These are phyloP conservation scores for Rubroshorea leprosula DNA, from an alignment of 345 rosid species.

Conservation along the genomic window DNA sequence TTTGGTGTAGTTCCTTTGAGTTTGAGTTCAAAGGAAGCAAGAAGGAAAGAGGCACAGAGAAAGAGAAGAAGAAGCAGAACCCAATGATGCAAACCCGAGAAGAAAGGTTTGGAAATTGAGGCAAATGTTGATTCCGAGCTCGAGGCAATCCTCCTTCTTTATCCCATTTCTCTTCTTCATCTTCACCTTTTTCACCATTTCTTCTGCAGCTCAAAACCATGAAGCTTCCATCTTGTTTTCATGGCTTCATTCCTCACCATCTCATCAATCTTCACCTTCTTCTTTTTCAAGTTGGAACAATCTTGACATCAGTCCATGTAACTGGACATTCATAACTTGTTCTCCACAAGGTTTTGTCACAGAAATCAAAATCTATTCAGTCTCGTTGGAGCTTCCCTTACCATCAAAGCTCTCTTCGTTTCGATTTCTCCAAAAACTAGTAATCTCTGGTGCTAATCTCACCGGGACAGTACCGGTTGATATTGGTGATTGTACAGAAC, in stretches of 20 bases:
- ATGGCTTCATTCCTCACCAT: slow-evolving; percentile 57
- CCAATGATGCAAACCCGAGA: slow-evolving; percentile 65
- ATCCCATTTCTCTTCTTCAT: slow-evolving; percentile 23
- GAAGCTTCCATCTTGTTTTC: slow-evolving; percentile 57
- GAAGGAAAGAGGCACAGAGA: slow-evolving; percentile 26
- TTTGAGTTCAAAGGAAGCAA: slow-evolving; percentile 60
- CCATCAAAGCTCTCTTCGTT: slow-evolving; percentile 53
- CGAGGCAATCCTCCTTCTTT: slow-evolving; percentile 36
- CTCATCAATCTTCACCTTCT: slow-evolving; percentile 29
- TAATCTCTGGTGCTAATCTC: slow-evolving; percentile 64
- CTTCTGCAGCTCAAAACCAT: slow-evolving; percentile 33
- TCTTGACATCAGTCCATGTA: slow-evolving; percentile 59
- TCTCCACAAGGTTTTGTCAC: slow-evolving; percentile 61
- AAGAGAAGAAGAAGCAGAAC: slow-evolving; percentile 33
- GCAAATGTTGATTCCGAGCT: slow-evolving; percentile 61
- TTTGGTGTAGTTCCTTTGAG: slow-evolving; percentile 27
- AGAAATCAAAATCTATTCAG: slow-evolving; percentile 51
- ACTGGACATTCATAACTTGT: slow-evolving; percentile 75
- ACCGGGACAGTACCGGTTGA: slow-evolving; percentile 58
- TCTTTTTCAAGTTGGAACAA: slow-evolving; percentile 57
- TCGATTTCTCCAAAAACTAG: slow-evolving; percentile 42
- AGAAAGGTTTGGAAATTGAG: slow-evolving; percentile 63
- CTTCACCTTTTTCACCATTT: slow-evolving; percentile 14
- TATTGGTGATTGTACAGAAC: slow-evolving; percentile 41
- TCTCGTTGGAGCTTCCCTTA: slow-evolving; percentile 50